Conservation (phyloP, 2,329 filamentous ascomycete species). For the Colletotrichum costaricense region DNA sequence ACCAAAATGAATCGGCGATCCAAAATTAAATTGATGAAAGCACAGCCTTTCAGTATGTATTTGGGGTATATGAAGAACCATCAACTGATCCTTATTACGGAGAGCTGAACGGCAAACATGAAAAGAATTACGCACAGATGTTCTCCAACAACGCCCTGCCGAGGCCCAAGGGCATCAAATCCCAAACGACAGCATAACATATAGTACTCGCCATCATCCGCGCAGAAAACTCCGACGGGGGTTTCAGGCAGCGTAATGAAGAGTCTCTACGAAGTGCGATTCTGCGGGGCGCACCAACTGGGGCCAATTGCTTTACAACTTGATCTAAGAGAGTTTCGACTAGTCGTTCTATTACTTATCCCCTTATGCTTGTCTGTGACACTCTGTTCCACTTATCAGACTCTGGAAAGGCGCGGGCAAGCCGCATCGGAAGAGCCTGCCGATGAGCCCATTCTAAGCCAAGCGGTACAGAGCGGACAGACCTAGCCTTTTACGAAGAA, state of each 20-base stretch:
- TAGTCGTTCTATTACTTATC: neutral
- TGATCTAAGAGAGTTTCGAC: neutral
- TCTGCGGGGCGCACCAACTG: neutral
- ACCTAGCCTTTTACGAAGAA: neutral
- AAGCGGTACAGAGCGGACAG: neutral
- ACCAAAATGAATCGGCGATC: neutral
- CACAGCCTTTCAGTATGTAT: neutral
- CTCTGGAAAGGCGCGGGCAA: neutral
- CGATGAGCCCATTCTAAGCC: neutral
- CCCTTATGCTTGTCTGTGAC: neutral
- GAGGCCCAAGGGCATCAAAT: neutral
- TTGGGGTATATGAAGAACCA: neutral
- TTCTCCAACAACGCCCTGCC: neutral
- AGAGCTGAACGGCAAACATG: neutral
- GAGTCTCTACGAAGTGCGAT: neutral
- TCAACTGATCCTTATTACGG: neutral
- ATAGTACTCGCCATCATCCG: neutral
- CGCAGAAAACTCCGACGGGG: neutral
- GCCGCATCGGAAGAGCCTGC: neutral
- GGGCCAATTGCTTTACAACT: neutral
- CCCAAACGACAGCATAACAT: neutral
- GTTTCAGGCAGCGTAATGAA: neutral
- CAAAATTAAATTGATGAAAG: neutral
- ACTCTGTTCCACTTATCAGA: neutral
- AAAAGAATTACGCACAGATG: neutral